A percentile compares a stretch with the other conserved stretches of the same genome.
Conservation (phyloP, 345 rosid species). For the Sisymbrium altissimum region DNA sequence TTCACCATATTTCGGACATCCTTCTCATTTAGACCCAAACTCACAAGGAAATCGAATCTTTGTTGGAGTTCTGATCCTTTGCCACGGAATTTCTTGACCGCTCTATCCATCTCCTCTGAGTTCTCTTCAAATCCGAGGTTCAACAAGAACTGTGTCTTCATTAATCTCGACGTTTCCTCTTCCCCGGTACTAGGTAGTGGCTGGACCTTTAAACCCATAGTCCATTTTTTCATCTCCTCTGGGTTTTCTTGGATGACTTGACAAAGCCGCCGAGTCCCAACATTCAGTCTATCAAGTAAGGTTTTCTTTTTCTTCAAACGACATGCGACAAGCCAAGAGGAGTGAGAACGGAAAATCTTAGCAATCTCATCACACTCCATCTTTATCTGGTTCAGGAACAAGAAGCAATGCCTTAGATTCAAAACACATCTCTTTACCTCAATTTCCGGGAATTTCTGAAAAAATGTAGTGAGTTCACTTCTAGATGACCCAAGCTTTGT, state of each 20-base stretch:
- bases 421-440: slow-evolving; percentile 40
- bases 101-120: slow-evolving; percentile 37
- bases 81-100: slow-evolving; percentile 53
- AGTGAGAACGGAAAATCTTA: slow-evolving; percentile 44
- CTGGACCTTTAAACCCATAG: slow-evolving; percentile 38
- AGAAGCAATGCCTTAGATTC: slow-evolving; percentile 51
- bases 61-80: slow-evolving; percentile 55
- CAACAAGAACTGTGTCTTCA: slow-evolving; percentile 55
- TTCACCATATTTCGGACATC: slow-evolving; percentile 52
- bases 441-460: slow-evolving; percentile 50
- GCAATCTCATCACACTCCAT: slow-evolving; percentile 52
- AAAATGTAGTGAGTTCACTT: slow-evolving; percentile 39
- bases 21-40: slow-evolving; percentile 52
- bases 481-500: slow-evolving; percentile 54
- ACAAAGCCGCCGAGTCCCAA: slow-evolving; percentile 54
- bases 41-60: slow-evolving; percentile 60
- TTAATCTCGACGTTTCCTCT: slow-evolving; percentile 28
- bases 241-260: slow-evolving; percentile 56
- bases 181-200: slow-evolving; percentile 33
- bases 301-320: slow-evolving; percentile 47
- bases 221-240: slow-evolving; percentile 58
- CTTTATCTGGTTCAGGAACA: slow-evolving; percentile 47
- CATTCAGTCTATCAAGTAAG: slow-evolving; percentile 41
- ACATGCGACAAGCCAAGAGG: slow-evolving; percentile 46
- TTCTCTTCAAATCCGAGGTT: slow-evolving; percentile 45